A percentile compares a stretch with the other conserved stretches of the same genome.
Conservation (phyloP, 73 alveolate genomes). For the Breviolum minutum region DNA sequence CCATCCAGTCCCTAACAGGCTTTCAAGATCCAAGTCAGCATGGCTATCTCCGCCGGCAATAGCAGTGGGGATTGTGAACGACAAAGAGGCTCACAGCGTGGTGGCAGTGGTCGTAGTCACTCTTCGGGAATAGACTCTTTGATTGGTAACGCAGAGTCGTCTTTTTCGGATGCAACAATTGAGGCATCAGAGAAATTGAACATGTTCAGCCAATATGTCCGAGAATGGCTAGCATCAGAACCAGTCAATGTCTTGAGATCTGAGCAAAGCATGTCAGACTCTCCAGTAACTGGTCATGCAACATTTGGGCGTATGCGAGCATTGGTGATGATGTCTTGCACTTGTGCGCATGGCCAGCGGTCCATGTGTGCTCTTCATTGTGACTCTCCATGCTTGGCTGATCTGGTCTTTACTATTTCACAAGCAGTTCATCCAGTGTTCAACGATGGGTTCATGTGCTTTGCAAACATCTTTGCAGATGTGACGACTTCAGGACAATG, state of each 20-base stretch:
- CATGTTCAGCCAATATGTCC: neutral
- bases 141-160: too few relatives aligned
- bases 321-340: neutral
- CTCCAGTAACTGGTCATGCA: neutral
- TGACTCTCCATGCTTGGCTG: neutral
- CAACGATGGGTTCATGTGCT: conserved; percentile 7
- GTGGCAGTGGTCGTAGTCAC: too few relatives aligned
- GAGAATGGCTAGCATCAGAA: neutral
- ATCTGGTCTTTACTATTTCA: neutral
- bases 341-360: neutral
- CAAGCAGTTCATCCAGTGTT: neutral
- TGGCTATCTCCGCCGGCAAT: too few relatives aligned
- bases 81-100: too few relatives aligned
- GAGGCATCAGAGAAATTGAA: neutral
- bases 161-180: neutral
- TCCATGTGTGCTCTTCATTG: neutral
- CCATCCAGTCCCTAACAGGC: too few relatives aligned
- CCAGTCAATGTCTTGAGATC: neutral
- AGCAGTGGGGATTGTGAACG: too few relatives aligned
- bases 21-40: too few relatives aligned
- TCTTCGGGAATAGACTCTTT: too few relatives aligned
- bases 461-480: neutral
- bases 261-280: neutral
- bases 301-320: neutral
- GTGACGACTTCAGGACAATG: neutral